Evolutionary conservation across 805 yeast genomes (phyloP), one percentile per base, ranked within the genome.

Genomic region (Myxozyma neotropica): DNA sequence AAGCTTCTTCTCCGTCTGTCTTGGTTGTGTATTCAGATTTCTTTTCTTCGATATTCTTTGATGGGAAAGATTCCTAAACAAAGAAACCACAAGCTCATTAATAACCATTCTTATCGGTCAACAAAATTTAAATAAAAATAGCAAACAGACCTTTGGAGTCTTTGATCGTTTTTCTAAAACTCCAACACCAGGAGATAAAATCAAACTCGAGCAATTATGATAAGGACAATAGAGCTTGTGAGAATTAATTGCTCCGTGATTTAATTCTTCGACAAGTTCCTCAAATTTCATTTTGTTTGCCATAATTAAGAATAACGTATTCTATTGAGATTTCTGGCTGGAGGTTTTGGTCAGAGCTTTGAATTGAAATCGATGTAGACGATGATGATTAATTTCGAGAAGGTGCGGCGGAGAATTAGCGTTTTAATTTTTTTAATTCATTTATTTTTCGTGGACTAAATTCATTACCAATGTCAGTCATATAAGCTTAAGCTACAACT

Each of bases 181-280:
- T 2, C 64, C 64, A 17, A 48, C 51, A 15, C 64, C 64, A 17
- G 64, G 57, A 23, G 56, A 43, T 35, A 60, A 40, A 17, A 60
- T 60, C 55, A 60, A 23, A 19, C 53, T 47, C 23, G 57, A 27
- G 49, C 64, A 60, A 35, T 48, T 53, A 15, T 29, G 15, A 47
- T 46, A 56, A 27, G 60, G 64, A 33, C 64, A 60, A 23, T 53
- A 60, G 13, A 60, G 12, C 40, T 53, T 56, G 53, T 56, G 56
- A 23, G 52, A 42, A 31, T 60, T 60, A 31, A 44, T 38, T 10
- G 45, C 51, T 36, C 58, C 62, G 8, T 53, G 44, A n/a, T n/a
- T n/a, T 12, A 56, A 43, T 19, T n/a, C 21, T 17, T 23, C 47
- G 4, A 21, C 26, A 2, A 57, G 31, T 4, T 51, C 42, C 2